A percentile compares a stretch with the other conserved stretches of the same genome.
phyloP scores from a whole-genome alignment of 306 rosid genomes.

The Trifolium pratense region DNA sequence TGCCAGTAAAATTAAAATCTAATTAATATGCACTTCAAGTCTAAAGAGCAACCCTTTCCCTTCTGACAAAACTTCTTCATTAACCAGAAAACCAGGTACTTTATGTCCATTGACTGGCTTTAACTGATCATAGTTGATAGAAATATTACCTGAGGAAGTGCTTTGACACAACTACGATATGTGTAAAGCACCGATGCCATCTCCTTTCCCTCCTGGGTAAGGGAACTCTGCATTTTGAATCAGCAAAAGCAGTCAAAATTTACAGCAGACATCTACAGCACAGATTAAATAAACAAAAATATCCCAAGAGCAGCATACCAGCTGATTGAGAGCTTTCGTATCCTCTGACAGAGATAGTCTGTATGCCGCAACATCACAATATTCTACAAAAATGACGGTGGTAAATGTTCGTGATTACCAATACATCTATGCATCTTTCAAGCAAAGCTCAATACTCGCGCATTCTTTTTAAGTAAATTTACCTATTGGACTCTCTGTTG shows the following conservation, averaged over 20 bases:
- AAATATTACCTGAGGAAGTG: conserved; percentile 90
- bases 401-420: neutral
- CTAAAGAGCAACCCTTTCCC: conserved; percentile 22
- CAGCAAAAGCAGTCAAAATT: conserved; percentile 29
- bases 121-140: conserved; percentile 24
- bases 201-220: conserved; percentile 92
- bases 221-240: conserved; percentile 66
- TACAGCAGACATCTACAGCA: neutral
- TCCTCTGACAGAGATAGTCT: conserved; percentile 95
- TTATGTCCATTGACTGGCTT: conserved; percentile 19
- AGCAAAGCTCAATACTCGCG: conserved; percentile 2
- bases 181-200: conserved; percentile 97
- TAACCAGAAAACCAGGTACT: neutral
- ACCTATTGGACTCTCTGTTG: conserved; percentile 93
- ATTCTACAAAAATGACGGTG: conserved; percentile 58
- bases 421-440: conserved; percentile 17
- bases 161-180: conserved; percentile 96
- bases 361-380: conserved; percentile 88
- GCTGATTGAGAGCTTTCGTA: conserved; percentile 94
- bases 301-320: conserved; percentile 60
- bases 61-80: conserved; percentile 24
- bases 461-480: conserved; percentile 12
- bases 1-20: conserved; percentile 21
- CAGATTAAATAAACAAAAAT: conserved; percentile 19
- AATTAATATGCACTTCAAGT: conserved; percentile 27